These are phyloP conservation scores for Yarrowia sp. DNA, from an alignment of 805 yeast genomes.

Conservation along the genomic window DNA sequence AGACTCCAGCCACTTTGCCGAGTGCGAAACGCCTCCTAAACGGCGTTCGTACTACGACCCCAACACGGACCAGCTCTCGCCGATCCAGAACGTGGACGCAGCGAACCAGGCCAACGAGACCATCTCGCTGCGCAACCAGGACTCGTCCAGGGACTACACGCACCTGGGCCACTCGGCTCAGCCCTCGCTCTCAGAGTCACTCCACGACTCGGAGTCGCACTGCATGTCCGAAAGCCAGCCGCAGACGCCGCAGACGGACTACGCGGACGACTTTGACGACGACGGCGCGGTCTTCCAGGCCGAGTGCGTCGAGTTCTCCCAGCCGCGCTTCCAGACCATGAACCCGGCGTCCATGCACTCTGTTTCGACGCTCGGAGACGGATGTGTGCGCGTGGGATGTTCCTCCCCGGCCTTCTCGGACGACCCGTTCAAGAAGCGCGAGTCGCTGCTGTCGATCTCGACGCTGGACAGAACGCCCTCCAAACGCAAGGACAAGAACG, in stretches of 20 bases:
- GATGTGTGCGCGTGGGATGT: slow-evolving; percentile 19
- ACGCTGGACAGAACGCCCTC: slow-evolving; percentile 11
- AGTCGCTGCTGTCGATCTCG: slow-evolving; percentile 10
- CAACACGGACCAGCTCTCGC: slow-evolving; percentile 15
- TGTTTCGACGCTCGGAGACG: slow-evolving; percentile 8
- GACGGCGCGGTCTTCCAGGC: neutral
- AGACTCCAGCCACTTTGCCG: slow-evolving; percentile 10
- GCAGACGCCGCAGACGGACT: slow-evolving; percentile 21
- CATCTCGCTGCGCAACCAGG: slow-evolving; percentile 5
- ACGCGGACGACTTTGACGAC: slow-evolving; percentile 14
- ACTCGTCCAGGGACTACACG: slow-evolving; percentile 6
- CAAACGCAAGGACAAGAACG: slow-evolving; percentile 3
- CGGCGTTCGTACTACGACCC: slow-evolving; percentile 18
- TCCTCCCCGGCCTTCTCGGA: slow-evolving; percentile 9
- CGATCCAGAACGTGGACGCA: slow-evolving; percentile 20
- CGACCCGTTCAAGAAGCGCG: slow-evolving; percentile 19
- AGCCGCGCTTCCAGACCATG: slow-evolving; percentile 9
- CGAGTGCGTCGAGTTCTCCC: slow-evolving; percentile 16
- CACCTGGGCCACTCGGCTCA: slow-evolving; percentile 6
- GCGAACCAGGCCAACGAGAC: neutral
- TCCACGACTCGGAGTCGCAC: slow-evolving; percentile 16
- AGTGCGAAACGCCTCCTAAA: slow-evolving; percentile 10
- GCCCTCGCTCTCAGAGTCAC: slow-evolving; percentile 9
- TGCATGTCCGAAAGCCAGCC: slow-evolving; percentile 21
- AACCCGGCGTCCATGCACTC: slow-evolving; percentile 15